Percentiles rank a stretch among this genome's conserved stretches.
Evolutionary conservation across 352 stramenopile genomes (phyloP).

Genomic region (Phytophthora macrochlamydospora): DNA sequence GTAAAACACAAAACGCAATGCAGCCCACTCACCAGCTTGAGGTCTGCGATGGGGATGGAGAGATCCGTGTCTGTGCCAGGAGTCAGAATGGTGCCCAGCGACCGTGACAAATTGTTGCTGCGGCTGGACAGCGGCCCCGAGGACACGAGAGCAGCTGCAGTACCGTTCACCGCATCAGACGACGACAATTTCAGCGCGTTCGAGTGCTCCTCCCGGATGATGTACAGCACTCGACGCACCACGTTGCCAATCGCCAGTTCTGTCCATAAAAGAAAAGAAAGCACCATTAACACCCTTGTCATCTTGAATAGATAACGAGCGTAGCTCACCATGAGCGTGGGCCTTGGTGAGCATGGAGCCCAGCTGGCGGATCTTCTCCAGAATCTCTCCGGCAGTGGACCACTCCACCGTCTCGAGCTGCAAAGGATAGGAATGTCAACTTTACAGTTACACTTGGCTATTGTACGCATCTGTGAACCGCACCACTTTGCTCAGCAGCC

Average conservation of each 20-base stretch:
- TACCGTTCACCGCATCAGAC: conserved; percentile 14
- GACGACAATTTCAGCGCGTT: conserved; percentile 69
- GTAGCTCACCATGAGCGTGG: conserved; percentile 59
- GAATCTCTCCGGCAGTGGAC: conserved; percentile 80
- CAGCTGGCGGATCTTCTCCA: conserved; percentile 83
- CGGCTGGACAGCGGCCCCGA: conserved; percentile 36
- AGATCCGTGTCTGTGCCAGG: conserved; percentile 82
- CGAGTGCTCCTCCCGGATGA: conserved; percentile 88
- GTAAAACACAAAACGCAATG: background rate
- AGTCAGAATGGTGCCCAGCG: conserved; percentile 82
- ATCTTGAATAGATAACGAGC: background rate
- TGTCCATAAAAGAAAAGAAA: conserved; percentile 10
- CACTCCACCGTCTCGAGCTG: conserved; percentile 83
- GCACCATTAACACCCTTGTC: background rate
- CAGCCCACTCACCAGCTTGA: conserved; percentile 63
- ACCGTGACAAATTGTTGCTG: conserved; percentile 71
- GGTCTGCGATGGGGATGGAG: conserved; percentile 81
- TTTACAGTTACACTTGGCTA: conserved; percentile 12
- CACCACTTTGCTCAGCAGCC: conserved; percentile 77
- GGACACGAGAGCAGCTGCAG: conserved; percentile 14
- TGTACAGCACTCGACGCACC: conserved; percentile 87
- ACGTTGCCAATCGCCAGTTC: conserved; percentile 91
- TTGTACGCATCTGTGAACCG: conserved; percentile 12
- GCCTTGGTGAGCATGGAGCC: conserved; percentile 85
- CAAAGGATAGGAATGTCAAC: background rate